These are phyloP conservation scores for Phytopythium mirpurense DNA, from an alignment of 352 stramenopile genomes.

Conservation along the genomic window DNA sequence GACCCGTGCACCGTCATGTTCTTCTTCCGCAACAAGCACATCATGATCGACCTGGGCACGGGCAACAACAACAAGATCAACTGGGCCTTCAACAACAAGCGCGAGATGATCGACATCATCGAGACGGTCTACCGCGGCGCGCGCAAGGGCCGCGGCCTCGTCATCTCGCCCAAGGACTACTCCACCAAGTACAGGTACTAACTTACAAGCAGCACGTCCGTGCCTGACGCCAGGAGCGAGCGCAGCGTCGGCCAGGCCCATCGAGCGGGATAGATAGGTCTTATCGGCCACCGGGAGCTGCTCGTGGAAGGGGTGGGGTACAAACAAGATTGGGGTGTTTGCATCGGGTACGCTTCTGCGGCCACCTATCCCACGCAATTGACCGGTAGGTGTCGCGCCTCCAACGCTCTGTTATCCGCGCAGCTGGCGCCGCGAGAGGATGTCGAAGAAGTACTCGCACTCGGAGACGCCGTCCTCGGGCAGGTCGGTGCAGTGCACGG, in stretches of 20 bases:
- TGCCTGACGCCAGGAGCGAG: not conserved
- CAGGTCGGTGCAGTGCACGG: slow-evolving; percentile 93
- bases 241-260: not conserved
- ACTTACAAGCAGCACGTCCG: not conserved
- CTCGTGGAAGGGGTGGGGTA: too few species aligned
- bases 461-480: slow-evolving; percentile 88
- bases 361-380: too few species aligned
- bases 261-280: not conserved
- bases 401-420: slow-evolving; percentile 9
- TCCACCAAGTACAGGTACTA: slow-evolving; percentile 99
- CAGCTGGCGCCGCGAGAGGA: slow-evolving; percentile 74
- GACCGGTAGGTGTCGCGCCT: not conserved
- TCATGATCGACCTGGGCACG: slow-evolving; percentile 99
- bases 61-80: slow-evolving; percentile 99
- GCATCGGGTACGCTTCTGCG: not conserved
- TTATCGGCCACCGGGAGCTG: too few species aligned
- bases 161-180: slow-evolving; percentile 99
- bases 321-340: not conserved
- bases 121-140: slow-evolving; percentile 98
- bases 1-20: slow-evolving; percentile 99
- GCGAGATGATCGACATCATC: slow-evolving; percentile 99
- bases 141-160: slow-evolving; percentile 95
- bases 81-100: slow-evolving; percentile 96
- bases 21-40: slow-evolving; percentile 99
- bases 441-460: slow-evolving; percentile 92